Percentiles rank a stretch among this genome's conserved stretches.
Evolutionary conservation across 75 land plant species (phyloP).

Genomic region (Ceratopteris richardii): DNA sequence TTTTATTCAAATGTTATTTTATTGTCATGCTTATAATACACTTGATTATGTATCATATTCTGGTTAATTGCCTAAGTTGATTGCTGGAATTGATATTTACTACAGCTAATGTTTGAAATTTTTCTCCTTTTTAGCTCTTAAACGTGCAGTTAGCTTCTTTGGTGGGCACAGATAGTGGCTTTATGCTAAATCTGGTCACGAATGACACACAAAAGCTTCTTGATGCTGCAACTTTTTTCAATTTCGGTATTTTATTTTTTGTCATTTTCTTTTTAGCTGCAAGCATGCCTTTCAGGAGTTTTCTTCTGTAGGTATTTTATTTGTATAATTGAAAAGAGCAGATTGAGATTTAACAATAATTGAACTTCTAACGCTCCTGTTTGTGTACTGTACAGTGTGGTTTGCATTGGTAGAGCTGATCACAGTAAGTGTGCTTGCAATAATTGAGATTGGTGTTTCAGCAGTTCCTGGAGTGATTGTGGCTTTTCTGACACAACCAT

Average conservation of each 20-base stretch:
- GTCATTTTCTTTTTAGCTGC: neutral
- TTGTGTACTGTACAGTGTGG: conserved; percentile 26
- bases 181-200: conserved; percentile 25
- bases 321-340: no score
- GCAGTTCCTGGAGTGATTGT: conserved; percentile 26
- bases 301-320: no score
- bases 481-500: conserved; percentile 18
- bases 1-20: neutral
- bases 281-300: no score
- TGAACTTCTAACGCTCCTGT: no score
- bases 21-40: neutral
- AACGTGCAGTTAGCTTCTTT: conserved; percentile 12
- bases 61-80: neutral
- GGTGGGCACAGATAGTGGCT: conserved; percentile 20
- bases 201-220: conserved; percentile 34
- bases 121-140: conserved; percentile 9
- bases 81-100: no score
- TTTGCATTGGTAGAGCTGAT: conserved; percentile 15
- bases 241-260: conserved; percentile 17
- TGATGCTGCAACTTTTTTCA: conserved; percentile 14
- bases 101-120: neutral
- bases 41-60: neutral
- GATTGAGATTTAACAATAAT: no score
- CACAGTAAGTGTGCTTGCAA: conserved; percentile 14
- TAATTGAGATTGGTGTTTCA: conserved; percentile 24